Percentiles rank a stretch among this genome's conserved stretches.
These are phyloP conservation scores for Phalaenopsis aphrodite DNA, from an alignment of 106 monocot genomes.

Conservation along the genomic window DNA sequence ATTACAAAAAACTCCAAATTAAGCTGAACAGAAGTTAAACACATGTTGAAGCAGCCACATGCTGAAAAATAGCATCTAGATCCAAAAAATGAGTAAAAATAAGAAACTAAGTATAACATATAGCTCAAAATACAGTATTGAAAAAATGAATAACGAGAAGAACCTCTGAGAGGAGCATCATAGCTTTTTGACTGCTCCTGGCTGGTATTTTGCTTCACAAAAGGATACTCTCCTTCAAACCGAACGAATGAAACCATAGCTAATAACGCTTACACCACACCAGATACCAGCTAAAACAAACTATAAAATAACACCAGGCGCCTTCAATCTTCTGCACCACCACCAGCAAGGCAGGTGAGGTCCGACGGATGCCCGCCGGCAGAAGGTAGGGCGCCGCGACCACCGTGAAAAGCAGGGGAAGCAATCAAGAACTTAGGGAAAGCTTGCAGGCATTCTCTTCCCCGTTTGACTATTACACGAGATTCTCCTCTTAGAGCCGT, in stretches of 20 bases:
- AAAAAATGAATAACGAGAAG: neutral
- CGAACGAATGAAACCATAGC: conserved; percentile 46
- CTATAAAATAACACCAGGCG: neutral
- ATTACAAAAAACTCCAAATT: neutral
- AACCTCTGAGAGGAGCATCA: conserved; percentile 28
- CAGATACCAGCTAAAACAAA: conserved; percentile 4
- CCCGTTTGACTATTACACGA: conserved; percentile 48
- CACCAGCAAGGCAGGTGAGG: conserved; percentile 75
- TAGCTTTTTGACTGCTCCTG: conserved; percentile 20
- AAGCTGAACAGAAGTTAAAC: neutral
- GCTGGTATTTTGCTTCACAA: conserved; percentile 25
- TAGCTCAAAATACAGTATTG: neutral
- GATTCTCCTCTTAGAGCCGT: conserved; percentile 68
- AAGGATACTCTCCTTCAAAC: conserved; percentile 31
- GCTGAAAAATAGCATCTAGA: neutral
- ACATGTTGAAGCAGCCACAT: neutral
- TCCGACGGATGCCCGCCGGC: conserved; percentile 93
- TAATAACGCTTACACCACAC: conserved; percentile 1
- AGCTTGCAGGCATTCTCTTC: conserved; percentile 39
- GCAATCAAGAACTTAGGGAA: conserved; percentile 77
- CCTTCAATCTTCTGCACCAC: conserved; percentile 42
- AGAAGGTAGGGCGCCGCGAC: conserved; percentile 83
- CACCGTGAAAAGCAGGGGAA: conserved; percentile 89
- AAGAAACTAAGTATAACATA: neutral
- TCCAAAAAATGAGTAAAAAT: neutral